Percentiles rank a stretch among this genome's conserved stretches.
These are phyloP conservation scores for Calonectria pauciramosa DNA, from an alignment of 2,329 filamentous ascomycete species.

Conservation along the genomic window DNA sequence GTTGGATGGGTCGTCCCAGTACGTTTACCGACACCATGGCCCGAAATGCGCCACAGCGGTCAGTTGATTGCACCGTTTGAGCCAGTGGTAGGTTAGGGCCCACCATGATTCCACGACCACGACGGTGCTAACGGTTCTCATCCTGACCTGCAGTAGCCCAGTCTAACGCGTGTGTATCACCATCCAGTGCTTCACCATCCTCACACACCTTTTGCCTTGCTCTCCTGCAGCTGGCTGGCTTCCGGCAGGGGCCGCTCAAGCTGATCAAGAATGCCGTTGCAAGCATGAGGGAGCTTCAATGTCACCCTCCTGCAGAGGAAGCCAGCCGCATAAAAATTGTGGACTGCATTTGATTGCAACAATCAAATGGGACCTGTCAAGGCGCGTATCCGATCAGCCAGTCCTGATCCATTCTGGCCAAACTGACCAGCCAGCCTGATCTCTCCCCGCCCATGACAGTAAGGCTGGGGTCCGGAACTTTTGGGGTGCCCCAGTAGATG, in stretches of 20 bases:
- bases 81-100: constrained; percentile 13
- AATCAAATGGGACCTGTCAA: constrained; percentile 4
- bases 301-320: constrained; percentile 13
- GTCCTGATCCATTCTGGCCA: neutral
- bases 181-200: constrained; percentile 5
- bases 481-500: neutral
- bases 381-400: constrained; percentile 13
- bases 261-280: constrained; percentile 9
- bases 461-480: constrained; percentile 13
- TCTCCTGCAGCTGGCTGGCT: constrained; percentile 11
- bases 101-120: constrained; percentile 22
- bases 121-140: constrained; percentile 40
- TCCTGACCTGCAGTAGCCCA: constrained; percentile 41
- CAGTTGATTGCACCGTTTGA: constrained; percentile 25
- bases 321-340: constrained; percentile 20
- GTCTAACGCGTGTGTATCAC: constrained; percentile 33
- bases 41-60: constrained; percentile 35
- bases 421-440: neutral
- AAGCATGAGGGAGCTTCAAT: constrained; percentile 1
- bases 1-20: constrained; percentile 24
- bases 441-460: constrained; percentile 6
- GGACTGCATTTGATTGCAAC: constrained; percentile 23
- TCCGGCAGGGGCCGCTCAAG: constrained; percentile 19
- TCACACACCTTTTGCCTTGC: constrained; percentile 6
- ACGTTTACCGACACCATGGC: constrained; percentile 43